These are phyloP conservation scores for Circinella minor DNA, from an alignment of 371 early-diverging fungal species.

Conservation along the genomic window DNA sequence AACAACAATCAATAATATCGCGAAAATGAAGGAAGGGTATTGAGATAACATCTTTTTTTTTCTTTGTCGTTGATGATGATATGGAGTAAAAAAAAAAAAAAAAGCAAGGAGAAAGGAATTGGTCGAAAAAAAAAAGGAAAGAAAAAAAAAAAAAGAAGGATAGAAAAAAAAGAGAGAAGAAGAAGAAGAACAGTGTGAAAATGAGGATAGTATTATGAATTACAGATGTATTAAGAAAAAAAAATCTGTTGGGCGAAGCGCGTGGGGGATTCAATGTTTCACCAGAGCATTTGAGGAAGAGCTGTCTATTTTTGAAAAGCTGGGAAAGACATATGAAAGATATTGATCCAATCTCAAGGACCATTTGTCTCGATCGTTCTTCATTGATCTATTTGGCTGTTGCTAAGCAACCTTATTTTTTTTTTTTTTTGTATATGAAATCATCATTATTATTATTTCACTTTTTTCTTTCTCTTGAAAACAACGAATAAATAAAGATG, in stretches of 20 bases:
- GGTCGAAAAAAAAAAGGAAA: background rate
- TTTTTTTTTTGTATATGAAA: too few species aligned
- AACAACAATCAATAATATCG: slow-evolving; percentile 3
- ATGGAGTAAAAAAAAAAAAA: background rate
- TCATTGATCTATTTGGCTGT: too few species aligned
- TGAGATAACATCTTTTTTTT: background rate
- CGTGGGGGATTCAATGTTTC: background rate
- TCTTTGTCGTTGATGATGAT: slow-evolving; percentile 1
- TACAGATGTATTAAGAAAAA: background rate
- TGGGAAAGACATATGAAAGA: slow-evolving; percentile 13
- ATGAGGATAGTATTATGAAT: background rate
- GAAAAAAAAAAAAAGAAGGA: background rate
- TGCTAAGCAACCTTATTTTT: too few species aligned
- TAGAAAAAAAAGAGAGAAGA: slow-evolving; percentile 1
- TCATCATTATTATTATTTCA: too few species aligned
- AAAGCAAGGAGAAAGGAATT: background rate
- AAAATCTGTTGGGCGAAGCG: slow-evolving; percentile 1
- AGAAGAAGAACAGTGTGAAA: background rate
- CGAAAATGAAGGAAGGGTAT: slow-evolving; percentile 4
- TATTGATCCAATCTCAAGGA: background rate
- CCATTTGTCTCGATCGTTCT: too few species aligned
- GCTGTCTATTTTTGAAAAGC: slow-evolving; percentile 11
- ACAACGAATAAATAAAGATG: too few species aligned
- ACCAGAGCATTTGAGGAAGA: slow-evolving; percentile 2
- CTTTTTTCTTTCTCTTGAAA: too few species aligned